Evolutionary conservation across 257 asterid species (phyloP).

Genomic region (Paraleonurus japonicus): DNA sequence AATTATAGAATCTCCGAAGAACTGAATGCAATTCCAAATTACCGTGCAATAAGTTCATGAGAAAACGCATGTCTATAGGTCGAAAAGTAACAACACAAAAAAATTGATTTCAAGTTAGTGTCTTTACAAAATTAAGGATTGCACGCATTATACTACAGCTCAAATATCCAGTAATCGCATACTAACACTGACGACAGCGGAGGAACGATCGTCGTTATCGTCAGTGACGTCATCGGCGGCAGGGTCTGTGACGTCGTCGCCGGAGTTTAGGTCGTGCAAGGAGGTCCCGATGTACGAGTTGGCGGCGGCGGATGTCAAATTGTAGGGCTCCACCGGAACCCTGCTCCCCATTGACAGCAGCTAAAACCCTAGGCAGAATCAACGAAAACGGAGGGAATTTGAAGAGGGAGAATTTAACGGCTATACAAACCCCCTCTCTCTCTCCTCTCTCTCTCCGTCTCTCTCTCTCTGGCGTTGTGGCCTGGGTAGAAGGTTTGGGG

Average conservation of each 20-base stretch:
- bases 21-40: neutral
- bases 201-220: slow-evolving; percentile 73
- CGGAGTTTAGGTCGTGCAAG: slow-evolving; percentile 79
- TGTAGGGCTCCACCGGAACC: slow-evolving; percentile 80
- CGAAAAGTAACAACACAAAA: neutral
- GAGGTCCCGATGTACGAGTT: slow-evolving; percentile 73
- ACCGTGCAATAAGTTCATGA: neutral
- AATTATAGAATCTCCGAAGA: neutral
- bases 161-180: neutral
- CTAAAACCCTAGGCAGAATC: slow-evolving; percentile 33
- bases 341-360: slow-evolving; percentile 56
- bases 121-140: slow-evolving; percentile 11
- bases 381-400: slow-evolving; percentile 8
- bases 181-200: slow-evolving; percentile 72
- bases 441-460: no score
- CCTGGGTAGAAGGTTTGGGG: slow-evolving; percentile 15
- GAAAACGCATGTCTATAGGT: neutral
- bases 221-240: slow-evolving; percentile 57
- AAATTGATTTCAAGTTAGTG: neutral
- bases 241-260: slow-evolving; percentile 51
- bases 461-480: neutral
- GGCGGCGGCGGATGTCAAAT: slow-evolving; percentile 54
- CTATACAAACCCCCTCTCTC: slow-evolving; percentile 33
- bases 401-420: slow-evolving; percentile 40
- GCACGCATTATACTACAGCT: neutral